Percentiles rank a stretch among this genome's conserved stretches.
phyloP scores from a whole-genome alignment of 495 filamentous ascomycete genomes.

The Cercophora scortea region DNA sequence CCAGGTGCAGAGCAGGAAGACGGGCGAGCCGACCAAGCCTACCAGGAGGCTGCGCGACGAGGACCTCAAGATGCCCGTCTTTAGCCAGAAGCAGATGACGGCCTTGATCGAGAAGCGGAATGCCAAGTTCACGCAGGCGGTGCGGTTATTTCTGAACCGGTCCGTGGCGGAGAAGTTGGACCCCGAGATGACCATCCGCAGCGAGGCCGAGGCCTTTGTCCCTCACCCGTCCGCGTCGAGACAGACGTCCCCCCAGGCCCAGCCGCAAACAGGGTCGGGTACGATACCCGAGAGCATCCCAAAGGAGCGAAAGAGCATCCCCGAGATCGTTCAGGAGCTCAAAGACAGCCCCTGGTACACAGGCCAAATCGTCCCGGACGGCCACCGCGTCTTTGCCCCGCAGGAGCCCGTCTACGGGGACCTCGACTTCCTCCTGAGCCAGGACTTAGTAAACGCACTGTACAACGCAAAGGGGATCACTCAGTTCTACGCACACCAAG shows the following conservation, averaged over 20 bases:
- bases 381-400: slow-evolving; percentile 85
- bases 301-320: slow-evolving; percentile 69
- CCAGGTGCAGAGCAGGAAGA: slow-evolving; percentile 61
- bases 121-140: slow-evolving; percentile 69
- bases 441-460: slow-evolving; percentile 85
- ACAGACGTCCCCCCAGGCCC: slow-evolving; percentile 17
- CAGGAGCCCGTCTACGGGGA: slow-evolving; percentile 79
- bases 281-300: slow-evolving; percentile 64
- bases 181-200: slow-evolving; percentile 54
- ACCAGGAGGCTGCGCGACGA: slow-evolving; percentile 60
- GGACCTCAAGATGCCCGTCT: slow-evolving; percentile 87
- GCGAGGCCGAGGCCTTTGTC: slow-evolving; percentile 44
- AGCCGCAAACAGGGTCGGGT: slow-evolving; percentile 20
- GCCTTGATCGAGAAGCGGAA: slow-evolving; percentile 87
- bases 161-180: slow-evolving; percentile 61
- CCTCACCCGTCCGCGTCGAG: slow-evolving; percentile 26
- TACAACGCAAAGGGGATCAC: slow-evolving; percentile 86
- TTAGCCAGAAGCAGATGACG: slow-evolving; percentile 86
- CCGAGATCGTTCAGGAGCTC: slow-evolving; percentile 80
- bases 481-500: slow-evolving; percentile 87
- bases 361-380: slow-evolving; percentile 88
- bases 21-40: slow-evolving; percentile 60
- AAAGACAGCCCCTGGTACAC: slow-evolving; percentile 79
- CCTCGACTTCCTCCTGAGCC: slow-evolving; percentile 77
- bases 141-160: slow-evolving; percentile 67